These are phyloP conservation scores for Hypoxylon intermedium DNA, from an alignment of 495 filamentous ascomycete genomes.

Conservation along the genomic window DNA sequence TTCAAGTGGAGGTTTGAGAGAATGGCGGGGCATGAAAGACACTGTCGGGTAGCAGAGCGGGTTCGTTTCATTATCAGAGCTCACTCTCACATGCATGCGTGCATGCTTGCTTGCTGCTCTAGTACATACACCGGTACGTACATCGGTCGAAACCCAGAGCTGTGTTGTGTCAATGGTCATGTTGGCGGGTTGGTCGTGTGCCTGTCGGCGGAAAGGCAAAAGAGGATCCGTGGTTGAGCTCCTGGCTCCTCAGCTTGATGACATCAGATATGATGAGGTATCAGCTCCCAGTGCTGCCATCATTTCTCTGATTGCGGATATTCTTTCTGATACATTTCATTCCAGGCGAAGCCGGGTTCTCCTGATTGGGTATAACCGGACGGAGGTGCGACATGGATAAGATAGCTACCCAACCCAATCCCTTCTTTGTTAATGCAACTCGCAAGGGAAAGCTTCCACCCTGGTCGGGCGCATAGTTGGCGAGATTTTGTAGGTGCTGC, in stretches of 20 bases:
- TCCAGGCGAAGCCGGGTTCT: constrained; percentile 31
- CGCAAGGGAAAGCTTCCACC: constrained; percentile 22
- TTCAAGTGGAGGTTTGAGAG: constrained; percentile 23
- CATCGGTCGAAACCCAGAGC: constrained; percentile 4
- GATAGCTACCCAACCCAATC: constrained; percentile 35
- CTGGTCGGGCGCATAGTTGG: constrained; percentile 25
- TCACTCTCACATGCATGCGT: constrained; percentile 32
- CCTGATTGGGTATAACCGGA: constrained; percentile 20
- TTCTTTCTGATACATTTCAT: constrained; percentile 34
- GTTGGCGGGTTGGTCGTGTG: background rate
- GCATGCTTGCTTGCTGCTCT: constrained; percentile 3
- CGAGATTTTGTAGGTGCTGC: constrained; percentile 15
- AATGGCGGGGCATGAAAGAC: constrained; percentile 34
- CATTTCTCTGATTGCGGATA: constrained; percentile 17
- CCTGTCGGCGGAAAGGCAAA: constrained; percentile 23
- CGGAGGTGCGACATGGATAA: constrained; percentile 21
- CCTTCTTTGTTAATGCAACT: constrained; percentile 33
- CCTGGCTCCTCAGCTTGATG: constrained; percentile 28
- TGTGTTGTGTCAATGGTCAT: background rate
- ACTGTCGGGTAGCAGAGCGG: constrained; percentile 31
- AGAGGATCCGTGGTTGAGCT: constrained; percentile 26
- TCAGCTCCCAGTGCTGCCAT: constrained; percentile 25
- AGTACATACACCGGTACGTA: constrained; percentile 9
- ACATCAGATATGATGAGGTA: constrained; percentile 32
- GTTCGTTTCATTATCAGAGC: constrained; percentile 34